Conservation (phyloP, 768 basidiomycete genomes). For the Lactarius hatsudake region DNA sequence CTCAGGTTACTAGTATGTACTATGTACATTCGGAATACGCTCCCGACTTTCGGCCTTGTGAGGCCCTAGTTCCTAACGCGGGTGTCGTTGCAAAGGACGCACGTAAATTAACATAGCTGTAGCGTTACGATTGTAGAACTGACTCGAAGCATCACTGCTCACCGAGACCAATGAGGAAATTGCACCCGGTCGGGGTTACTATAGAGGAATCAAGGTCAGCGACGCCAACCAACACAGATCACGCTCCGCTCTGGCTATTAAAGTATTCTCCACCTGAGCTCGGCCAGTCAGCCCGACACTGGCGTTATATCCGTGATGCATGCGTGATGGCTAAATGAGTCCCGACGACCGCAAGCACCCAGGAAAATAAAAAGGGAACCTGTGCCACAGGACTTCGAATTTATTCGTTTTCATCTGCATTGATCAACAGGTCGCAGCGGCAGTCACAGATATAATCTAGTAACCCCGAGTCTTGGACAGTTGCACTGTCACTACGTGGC, state of each 20-base stretch:
- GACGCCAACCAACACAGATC: background rate
- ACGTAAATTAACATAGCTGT: conserved; percentile 18
- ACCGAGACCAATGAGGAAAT: background rate
- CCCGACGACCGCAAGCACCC: too few species aligned
- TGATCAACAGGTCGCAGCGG: too few species aligned
- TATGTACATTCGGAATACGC: background rate
- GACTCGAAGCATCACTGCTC: background rate
- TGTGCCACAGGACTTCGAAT: too few species aligned
- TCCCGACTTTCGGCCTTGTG: background rate
- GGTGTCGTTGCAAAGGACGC: background rate
- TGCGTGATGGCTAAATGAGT: too few species aligned
- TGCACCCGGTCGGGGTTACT: conserved; percentile 6
- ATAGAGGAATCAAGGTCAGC: conserved; percentile 8
- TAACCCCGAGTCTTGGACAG: too few species aligned
- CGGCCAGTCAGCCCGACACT: too few species aligned
- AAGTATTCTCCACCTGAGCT: too few species aligned
- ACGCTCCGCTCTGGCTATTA: background rate
- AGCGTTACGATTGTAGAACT: conserved; percentile 13
- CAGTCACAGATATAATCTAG: too few species aligned
- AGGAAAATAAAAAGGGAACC: too few species aligned
- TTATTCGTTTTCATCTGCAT: too few species aligned
- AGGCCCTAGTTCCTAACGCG: background rate
- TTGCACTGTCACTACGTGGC: too few species aligned
- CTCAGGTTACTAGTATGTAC: background rate
- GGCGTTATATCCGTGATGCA: too few species aligned